Percentiles rank a stretch among this genome's conserved stretches.
Conservation (phyloP, 2,329 filamentous ascomycete species). For the Aspergillus chevalieri region DNA sequence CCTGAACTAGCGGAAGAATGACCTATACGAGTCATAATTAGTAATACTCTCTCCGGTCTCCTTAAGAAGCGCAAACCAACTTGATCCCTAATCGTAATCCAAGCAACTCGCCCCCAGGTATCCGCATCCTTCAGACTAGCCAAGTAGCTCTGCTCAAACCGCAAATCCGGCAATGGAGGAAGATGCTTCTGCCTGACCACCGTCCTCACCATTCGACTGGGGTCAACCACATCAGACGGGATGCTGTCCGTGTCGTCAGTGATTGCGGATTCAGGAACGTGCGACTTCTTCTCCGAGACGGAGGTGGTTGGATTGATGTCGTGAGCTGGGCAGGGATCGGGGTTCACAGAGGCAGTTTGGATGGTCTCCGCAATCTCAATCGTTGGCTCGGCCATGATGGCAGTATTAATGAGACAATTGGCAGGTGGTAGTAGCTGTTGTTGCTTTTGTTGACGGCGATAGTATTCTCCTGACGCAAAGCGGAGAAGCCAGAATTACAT, state of each 20-base stretch:
- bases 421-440: not conserved
- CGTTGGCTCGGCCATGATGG: conserved; percentile 52
- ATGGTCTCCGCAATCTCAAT: conserved; percentile 70
- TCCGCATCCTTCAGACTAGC: conserved; percentile 77
- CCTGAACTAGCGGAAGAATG: conserved; percentile 79
- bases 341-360: conserved; percentile 73
- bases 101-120: conserved; percentile 69
- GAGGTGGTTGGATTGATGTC: conserved; percentile 77
- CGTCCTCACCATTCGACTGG: conserved; percentile 29
- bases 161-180: conserved; percentile 70
- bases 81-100: conserved; percentile 86
- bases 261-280: conserved; percentile 44
- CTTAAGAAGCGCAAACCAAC: conserved; percentile 38
- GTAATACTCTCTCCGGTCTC: too few relatives aligned
- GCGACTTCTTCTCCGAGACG: conserved; percentile 60
- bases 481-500: not conserved
- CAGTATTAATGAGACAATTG: not conserved
- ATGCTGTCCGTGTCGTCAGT: conserved; percentile 38
- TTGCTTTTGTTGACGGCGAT: not conserved
- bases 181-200: conserved; percentile 45
- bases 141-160: conserved; percentile 97
- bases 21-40: conserved; percentile 47
- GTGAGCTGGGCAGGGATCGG: conserved; percentile 62
- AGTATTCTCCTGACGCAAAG: not conserved
- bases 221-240: conserved; percentile 43